Conservation (phyloP, 1,284 basidiomycete genomes). For the Chondrostereum purpureum region DNA sequence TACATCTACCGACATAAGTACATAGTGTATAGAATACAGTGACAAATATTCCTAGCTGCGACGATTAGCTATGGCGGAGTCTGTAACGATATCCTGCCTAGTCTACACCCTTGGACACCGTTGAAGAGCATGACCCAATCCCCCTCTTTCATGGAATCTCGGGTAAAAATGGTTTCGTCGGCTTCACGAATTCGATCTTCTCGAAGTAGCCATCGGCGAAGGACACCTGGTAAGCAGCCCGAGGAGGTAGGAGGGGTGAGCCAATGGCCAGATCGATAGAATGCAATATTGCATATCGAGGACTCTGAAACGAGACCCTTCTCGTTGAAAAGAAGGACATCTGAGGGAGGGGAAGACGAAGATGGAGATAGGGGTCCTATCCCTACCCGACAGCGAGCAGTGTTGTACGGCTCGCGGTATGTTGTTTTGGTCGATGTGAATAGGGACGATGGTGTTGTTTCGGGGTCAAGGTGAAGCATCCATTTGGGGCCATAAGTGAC, state of each 20-base stretch:
- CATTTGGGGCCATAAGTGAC: constrained; percentile 23
- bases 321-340: constrained; percentile 61
- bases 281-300: constrained; percentile 63
- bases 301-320: constrained; percentile 50
- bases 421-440: constrained; percentile 71
- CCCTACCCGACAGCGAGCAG: constrained; percentile 48
- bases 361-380: constrained; percentile 29
- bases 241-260: constrained; percentile 51
- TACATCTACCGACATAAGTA: background rate
- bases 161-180: constrained; percentile 30
- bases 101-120: constrained; percentile 58
- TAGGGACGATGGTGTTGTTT: constrained; percentile 43
- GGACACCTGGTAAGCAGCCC: constrained; percentile 66
- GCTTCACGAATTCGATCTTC: constrained; percentile 47
- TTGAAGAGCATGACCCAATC: constrained; percentile 68
- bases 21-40: background rate
- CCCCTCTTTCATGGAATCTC: constrained; percentile 38
- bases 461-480: constrained; percentile 45
- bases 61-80: background rate
- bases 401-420: constrained; percentile 47
- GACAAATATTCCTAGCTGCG: background rate
- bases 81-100: constrained; percentile 31
- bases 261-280: constrained; percentile 52
- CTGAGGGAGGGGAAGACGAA: constrained; percentile 26
- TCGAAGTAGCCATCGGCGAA: constrained; percentile 59